Evolutionary conservation across 2,329 filamentous ascomycete genomes (phyloP), one percentile per base, ranked within the genome.

Genomic region (Akanthomyces uredinophilus): DNA sequence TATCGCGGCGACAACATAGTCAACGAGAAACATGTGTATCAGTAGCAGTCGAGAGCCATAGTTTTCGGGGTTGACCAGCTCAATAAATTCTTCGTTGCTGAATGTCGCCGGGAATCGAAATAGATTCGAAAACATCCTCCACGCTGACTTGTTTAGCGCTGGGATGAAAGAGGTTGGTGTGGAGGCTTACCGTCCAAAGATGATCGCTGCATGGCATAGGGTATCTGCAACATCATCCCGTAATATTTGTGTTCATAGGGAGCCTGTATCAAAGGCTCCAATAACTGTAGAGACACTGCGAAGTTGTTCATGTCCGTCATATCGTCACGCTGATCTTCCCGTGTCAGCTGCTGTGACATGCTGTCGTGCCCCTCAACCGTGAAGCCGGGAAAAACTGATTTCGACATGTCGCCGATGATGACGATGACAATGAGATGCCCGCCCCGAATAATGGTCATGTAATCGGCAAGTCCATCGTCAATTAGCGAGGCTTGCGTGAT

Each of bases 381-480:
- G 35, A 72, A 69, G 22, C 44, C 27, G 43, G 64, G 63, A 55
- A 70, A 71, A 14, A 68, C 63, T 2, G 69, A 71, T 14, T 56
- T 59, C 0, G 63, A 39, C 24, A 65, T 65, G 37, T 65, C 63
- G 10, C 67, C 61, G 24, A 71, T 66, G 22, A 71, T 64, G 13
- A 63, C 58, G 1, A 63, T 63, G 3, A 65, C 64, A 14, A 73
- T 65, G 2, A 71, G 63, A 22, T 65, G 66, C 7, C 68, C 68
- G 4, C 73, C 74, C 29, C 74, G 68, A 8, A 70, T 66, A 68
- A 76, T 74, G 53, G 71, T 66, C 3, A 77, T 51, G 46, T 76
- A 78, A 57, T 78, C 75, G 22, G 64, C 65, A 72, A 78, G 76
- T 53, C 74, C 72, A 11, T 76, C 72, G 2, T 70, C 66, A 68